Conservation (phyloP, 1,139 yeast genomes). For the Blastobotrys buckinghamii region DNA sequence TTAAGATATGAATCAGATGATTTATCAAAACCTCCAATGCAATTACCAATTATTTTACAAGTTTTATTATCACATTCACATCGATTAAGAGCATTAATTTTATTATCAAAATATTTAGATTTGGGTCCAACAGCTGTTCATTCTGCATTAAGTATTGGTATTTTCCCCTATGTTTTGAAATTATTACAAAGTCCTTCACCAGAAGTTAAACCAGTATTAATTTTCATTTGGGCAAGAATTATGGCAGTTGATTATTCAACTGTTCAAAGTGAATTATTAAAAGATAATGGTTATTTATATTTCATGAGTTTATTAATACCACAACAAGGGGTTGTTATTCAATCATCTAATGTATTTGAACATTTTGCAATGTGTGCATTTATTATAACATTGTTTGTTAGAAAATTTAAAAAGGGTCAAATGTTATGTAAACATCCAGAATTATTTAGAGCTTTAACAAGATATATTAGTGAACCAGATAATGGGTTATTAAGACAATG, state of each 20-base stretch:
- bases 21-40: conserved; percentile 81
- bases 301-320: conserved; percentile 70
- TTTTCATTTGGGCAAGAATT: conserved; percentile 95
- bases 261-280: conserved; percentile 86
- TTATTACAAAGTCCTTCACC: conserved; percentile 92
- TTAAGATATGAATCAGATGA: conserved; percentile 76
- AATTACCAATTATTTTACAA: conserved; percentile 87
- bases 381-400: conserved; percentile 74
- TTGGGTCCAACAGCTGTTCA: conserved; percentile 98
- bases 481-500: conserved; percentile 87
- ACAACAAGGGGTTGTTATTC: conserved; percentile 35
- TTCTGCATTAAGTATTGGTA: conserved; percentile 86
- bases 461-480: conserved; percentile 65
- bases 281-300: conserved; percentile 86
- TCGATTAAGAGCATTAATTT: conserved; percentile 77
- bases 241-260: conserved; percentile 91
- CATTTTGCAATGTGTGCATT: conserved; percentile 96
- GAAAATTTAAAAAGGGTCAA: conserved; percentile 77
- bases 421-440: conserved; percentile 71
- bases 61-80: conserved; percentile 92
- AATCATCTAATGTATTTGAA: conserved; percentile 44
- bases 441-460: conserved; percentile 60
- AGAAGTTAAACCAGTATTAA: conserved; percentile 87
- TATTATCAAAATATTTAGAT: conserved; percentile 80
- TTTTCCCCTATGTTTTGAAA: conserved; percentile 90